Base-by-base conservation (phyloP, 208 protist species). In the Trypanosoma platydactyli region DNA sequence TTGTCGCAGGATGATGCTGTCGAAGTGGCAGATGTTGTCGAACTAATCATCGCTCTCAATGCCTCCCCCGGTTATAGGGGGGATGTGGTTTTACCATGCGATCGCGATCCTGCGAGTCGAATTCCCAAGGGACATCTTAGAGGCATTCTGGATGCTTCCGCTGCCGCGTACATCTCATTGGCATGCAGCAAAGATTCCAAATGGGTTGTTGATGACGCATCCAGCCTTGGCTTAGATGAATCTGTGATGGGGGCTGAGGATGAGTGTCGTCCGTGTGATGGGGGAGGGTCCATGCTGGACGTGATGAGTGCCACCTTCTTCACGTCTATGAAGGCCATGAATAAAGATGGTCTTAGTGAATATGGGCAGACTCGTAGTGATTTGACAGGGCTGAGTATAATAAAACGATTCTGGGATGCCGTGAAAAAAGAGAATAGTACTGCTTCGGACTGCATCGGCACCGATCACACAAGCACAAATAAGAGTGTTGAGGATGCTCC, bases 21-120 rank as follows among this genome's bases (percentile, higher is more conserved):
- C 7, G 68, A 73, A 40, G 22, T 73, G 16, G 68, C 68, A 35
- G 68, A 73, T 62, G 59, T 73, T 41, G 68, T 35, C 0, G 59
- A 73, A 49, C 25, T 73, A 42, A 40, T 29, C 9, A 35, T 42
- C 7, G 22, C 25, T 33, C 45, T 62, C 20, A 57, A 62, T 49
- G 41, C 18, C 24, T 52, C 62, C 1, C 16, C 46, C 27, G 50
- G 41, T 12, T 15, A 13, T 46, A n/a, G 24, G 4, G 30, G 5
- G 12, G 5, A 45, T 38, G 29, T 27, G 33, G 30, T 13, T 11
- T 16, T n/a, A n/a, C n/a, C n/a, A 33, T 16, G 27, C 15, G 15
- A 33, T 20, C 5, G 24, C 50, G 27, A 20, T 55, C 15, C 41
- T 55, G 41, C 11, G n/a, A 24, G 15, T 52, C 42, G 27, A 40